A percentile compares a stretch with the other conserved stretches of the same genome.
phyloP scores from a whole-genome alignment of 2,329 filamentous ascomycete species.

The Berkeleyomyces rouxiae region DNA sequence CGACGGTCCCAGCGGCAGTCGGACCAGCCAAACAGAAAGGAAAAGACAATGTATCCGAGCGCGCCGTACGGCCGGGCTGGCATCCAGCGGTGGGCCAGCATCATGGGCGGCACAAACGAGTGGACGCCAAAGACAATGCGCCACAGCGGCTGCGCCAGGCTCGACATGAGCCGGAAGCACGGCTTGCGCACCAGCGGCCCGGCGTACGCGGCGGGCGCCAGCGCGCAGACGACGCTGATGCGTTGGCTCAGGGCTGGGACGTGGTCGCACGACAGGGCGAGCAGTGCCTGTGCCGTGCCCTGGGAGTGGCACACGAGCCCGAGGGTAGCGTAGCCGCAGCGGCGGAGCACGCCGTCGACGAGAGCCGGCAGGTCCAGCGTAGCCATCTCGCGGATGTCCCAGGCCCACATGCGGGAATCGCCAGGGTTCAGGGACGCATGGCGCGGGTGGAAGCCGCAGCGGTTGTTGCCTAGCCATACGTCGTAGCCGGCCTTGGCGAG shows the following conservation, averaged over 20 bases:
- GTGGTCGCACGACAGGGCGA: constrained; percentile 79
- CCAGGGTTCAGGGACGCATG: constrained; percentile 53
- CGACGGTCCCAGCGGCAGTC: constrained; percentile 72
- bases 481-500: constrained; percentile 86
- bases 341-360: constrained; percentile 57
- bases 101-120: constrained; percentile 86
- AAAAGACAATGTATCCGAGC: constrained; percentile 78
- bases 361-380: constrained; percentile 74
- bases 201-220: constrained; percentile 81
- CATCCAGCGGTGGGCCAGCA: constrained; percentile 57
- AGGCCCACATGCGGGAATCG: constrained; percentile 90
- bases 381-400: constrained; percentile 92
- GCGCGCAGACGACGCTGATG: constrained; percentile 75
- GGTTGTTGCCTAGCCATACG: constrained; percentile 89
- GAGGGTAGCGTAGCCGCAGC: constrained; percentile 41
- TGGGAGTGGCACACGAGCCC: constrained; percentile 79
- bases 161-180: constrained; percentile 77
- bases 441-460: constrained; percentile 67
- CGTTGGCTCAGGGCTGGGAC: constrained; percentile 67
- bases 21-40: constrained; percentile 76
- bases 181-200: constrained; percentile 71
- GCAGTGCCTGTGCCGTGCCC: constrained; percentile 75
- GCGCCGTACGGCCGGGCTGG: constrained; percentile 55
- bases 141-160: constrained; percentile 44
- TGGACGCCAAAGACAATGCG: constrained; percentile 78